Conservation (phyloP, 2,329 filamentous ascomycete genomes). For the Alternaria angustiovoidea region DNA sequence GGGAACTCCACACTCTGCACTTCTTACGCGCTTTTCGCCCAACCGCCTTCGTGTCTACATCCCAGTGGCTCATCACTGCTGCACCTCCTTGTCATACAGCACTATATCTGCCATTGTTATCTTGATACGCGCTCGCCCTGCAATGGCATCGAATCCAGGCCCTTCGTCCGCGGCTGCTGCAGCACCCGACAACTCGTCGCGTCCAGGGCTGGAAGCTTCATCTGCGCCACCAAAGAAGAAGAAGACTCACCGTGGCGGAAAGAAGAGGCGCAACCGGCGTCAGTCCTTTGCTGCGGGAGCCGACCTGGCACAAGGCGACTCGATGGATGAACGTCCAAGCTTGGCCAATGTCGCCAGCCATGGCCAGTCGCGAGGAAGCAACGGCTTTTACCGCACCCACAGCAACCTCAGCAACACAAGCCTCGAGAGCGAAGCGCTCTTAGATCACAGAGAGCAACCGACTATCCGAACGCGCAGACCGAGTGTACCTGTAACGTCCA, state of each 20-base stretch:
- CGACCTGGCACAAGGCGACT: slow-evolving; percentile 63
- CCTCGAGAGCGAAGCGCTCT: slow-evolving; percentile 83
- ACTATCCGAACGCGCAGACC: slow-evolving; percentile 53
- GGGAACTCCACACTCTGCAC: slow-evolving; percentile 6
- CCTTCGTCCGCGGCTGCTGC: slow-evolving; percentile 27
- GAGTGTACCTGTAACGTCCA: slow-evolving; percentile 52
- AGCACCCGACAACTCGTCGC: slow-evolving; percentile 16
- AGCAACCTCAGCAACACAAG: slow-evolving; percentile 80
- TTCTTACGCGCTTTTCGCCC: slow-evolving; percentile 1
- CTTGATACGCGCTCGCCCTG: slow-evolving; percentile 3
- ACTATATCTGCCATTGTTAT: slow-evolving; percentile 10
- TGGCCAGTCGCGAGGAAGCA: slow-evolving; percentile 48
- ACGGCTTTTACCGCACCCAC: slow-evolving; percentile 63
- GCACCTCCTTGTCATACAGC: background rate
- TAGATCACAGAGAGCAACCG: slow-evolving; percentile 77
- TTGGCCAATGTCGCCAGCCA: slow-evolving; percentile 49
- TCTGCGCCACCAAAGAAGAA: slow-evolving; percentile 61
- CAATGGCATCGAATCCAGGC: slow-evolving; percentile 31
- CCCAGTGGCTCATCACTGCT: slow-evolving; percentile 14
- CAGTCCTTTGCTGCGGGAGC: slow-evolving; percentile 76
- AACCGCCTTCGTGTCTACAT: slow-evolving; percentile 6
- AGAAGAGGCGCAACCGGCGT: slow-evolving; percentile 77
- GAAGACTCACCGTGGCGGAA: slow-evolving; percentile 78
- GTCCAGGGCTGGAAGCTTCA: slow-evolving; percentile 13
- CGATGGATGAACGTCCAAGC: slow-evolving; percentile 61